Percentiles rank a stretch among this genome's conserved stretches.
phyloP scores from a whole-genome alignment of 2,329 filamentous ascomycete genomes.

The Fusarium sp. region DNA sequence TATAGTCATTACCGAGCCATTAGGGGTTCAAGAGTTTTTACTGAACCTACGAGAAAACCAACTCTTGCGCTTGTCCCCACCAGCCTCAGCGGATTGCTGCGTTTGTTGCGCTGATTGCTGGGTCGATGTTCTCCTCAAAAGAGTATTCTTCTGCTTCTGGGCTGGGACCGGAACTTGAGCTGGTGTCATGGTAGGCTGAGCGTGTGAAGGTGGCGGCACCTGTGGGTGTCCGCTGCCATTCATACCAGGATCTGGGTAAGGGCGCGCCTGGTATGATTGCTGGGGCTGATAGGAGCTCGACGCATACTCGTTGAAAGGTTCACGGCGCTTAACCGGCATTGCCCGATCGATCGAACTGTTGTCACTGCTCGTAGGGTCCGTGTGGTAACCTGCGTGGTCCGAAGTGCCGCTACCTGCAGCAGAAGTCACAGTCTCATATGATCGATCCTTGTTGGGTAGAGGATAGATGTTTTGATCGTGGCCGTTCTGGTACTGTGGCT shows the following conservation, averaged over 20 bases:
- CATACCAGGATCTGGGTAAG: constrained; percentile 54
- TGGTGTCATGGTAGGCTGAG: constrained; percentile 40
- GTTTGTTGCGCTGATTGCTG: constrained; percentile 38
- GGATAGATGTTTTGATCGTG: constrained; percentile 63
- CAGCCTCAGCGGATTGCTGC: constrained; percentile 39
- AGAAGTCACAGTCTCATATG: constrained; percentile 88
- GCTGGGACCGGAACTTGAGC: constrained; percentile 31
- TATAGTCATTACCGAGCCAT: constrained; percentile 14
- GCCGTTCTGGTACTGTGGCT: constrained; percentile 58
- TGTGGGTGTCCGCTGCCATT: constrained; percentile 45
- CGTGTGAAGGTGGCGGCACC: constrained; percentile 45
- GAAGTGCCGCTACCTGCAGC: constrained; percentile 79
- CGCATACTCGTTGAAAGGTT: constrained; percentile 73
- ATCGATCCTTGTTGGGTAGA: constrained; percentile 76
- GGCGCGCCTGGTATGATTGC: constrained; percentile 58
- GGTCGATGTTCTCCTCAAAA: constrained; percentile 49
- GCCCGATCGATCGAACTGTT: constrained; percentile 90
- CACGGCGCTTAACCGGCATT: constrained; percentile 65
- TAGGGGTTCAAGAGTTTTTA: constrained; percentile 58
- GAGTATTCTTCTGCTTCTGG: constrained; percentile 49
- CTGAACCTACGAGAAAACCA: constrained; percentile 90
- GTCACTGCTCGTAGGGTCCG: constrained; percentile 87
- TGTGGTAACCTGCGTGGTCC: constrained; percentile 83
- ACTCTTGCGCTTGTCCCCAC: constrained; percentile 83
- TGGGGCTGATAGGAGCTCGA: constrained; percentile 64